Conservation (phyloP, 345 rosid species). For the Boechera divaricarpa region DNA sequence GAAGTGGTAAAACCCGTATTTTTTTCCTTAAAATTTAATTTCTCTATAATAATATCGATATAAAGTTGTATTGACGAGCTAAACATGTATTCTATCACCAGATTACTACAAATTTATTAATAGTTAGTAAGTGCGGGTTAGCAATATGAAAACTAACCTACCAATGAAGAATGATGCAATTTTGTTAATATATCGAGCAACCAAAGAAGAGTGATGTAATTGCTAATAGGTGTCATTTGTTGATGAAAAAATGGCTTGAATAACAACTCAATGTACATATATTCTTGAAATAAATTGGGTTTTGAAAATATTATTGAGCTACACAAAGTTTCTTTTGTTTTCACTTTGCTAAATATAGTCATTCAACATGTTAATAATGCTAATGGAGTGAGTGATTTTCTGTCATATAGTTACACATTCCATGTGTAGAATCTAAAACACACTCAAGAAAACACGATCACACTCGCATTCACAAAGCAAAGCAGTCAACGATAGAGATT, state of each 20-base stretch:
- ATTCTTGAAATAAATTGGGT: too few relatives aligned
- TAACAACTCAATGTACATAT: too few relatives aligned
- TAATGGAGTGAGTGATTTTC: constrained; percentile 15
- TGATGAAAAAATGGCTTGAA: too few relatives aligned
- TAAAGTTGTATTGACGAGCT: neutral
- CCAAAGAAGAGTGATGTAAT: neutral
- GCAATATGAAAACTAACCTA: neutral
- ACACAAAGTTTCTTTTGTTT: neutral
- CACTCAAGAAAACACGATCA: too few relatives aligned
- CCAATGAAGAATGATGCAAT: neutral
- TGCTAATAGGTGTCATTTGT: neutral
- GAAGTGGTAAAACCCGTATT: neutral
- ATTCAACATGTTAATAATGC: neutral
- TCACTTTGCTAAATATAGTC: neutral
- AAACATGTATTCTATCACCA: neutral
- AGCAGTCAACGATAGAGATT: too few relatives aligned
- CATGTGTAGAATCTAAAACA: too few relatives aligned
- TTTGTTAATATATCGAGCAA: neutral
- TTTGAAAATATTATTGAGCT: too few relatives aligned
- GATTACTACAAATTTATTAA: neutral
- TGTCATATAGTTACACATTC: neutral
- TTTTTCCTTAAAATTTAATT: too few relatives aligned
- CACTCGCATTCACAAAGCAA: too few relatives aligned
- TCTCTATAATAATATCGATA: neutral
- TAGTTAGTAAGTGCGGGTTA: neutral